A percentile compares a stretch with the other conserved stretches of the same genome.
Conservation (phyloP, 805 yeast genomes). For the Ogataea ramenticola region DNA sequence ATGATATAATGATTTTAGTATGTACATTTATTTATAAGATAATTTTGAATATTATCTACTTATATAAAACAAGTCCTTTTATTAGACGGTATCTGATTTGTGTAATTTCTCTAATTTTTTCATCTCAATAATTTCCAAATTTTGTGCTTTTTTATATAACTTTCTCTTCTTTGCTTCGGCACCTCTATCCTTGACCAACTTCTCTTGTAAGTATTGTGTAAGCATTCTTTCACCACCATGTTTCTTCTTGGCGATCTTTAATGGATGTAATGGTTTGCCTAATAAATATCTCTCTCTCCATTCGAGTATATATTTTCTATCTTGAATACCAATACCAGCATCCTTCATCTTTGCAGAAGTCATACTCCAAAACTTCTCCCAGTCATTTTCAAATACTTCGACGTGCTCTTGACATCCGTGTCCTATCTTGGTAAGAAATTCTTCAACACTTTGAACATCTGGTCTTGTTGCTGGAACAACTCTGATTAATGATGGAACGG, state of each 20-base stretch:
- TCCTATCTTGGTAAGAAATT: slow-evolving; percentile 76
- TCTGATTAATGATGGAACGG: background rate
- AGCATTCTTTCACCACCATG: slow-evolving; percentile 86
- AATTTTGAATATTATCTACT: background rate
- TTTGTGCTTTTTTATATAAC: slow-evolving; percentile 14
- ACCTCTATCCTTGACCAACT: slow-evolving; percentile 47
- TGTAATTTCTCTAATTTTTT: slow-evolving; percentile 19
- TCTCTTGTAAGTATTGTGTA: slow-evolving; percentile 55
- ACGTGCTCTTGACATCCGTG: slow-evolving; percentile 61
- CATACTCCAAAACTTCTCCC: slow-evolving; percentile 60
- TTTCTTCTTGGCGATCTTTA: slow-evolving; percentile 58
- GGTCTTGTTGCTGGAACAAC: slow-evolving; percentile 44
- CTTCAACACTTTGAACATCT: slow-evolving; percentile 57
- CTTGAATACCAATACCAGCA: slow-evolving; percentile 66
- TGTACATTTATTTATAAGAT: background rate
- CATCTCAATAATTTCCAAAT: slow-evolving; percentile 8
- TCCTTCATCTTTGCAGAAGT: slow-evolving; percentile 54
- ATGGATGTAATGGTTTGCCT: slow-evolving; percentile 44
- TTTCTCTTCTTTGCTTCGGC: slow-evolving; percentile 23
- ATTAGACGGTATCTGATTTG: background rate
- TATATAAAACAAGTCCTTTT: too few relatives aligned
- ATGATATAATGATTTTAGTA: background rate
- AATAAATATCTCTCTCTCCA: slow-evolving; percentile 66
- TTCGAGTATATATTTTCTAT: slow-evolving; percentile 64
- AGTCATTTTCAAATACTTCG: slow-evolving; percentile 60